A percentile compares a stretch with the other conserved stretches of the same genome.
phyloP scores from a whole-genome alignment of 129 eudicot species.

The Escallonia rubra region DNA sequence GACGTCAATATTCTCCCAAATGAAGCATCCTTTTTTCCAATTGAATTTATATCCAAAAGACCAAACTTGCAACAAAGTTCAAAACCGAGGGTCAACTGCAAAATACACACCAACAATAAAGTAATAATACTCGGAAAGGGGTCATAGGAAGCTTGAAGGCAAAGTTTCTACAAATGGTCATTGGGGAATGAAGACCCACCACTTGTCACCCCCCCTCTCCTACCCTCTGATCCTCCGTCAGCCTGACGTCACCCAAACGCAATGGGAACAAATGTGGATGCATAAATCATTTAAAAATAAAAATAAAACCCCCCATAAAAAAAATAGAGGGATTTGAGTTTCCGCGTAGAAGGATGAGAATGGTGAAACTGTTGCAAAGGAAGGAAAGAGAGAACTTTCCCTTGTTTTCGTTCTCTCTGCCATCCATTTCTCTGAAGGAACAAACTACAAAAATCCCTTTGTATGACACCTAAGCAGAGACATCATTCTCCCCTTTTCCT shows the following conservation, averaged over 20 bases:
- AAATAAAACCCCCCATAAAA: not conserved
- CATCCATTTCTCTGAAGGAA: not conserved
- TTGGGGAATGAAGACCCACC: not conserved
- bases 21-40: too few species aligned
- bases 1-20: too few species aligned
- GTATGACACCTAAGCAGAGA: constrained; percentile 15
- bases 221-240: constrained; percentile 10
- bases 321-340: constrained; percentile 4
- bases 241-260: constrained; percentile 26
- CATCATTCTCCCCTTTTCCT: constrained; percentile 19
- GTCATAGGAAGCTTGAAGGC: too few species aligned
- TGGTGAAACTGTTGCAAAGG: too few species aligned
- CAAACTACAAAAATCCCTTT: constrained; percentile 2
- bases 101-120: too few species aligned
- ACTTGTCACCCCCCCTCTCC: not conserved
- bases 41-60: too few species aligned
- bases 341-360: constrained; percentile 42
- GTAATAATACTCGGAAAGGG: too few species aligned
- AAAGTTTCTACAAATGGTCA: not conserved
- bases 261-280: constrained; percentile 52
- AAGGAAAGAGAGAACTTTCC: not conserved
- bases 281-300: not conserved
- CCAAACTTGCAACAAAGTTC: too few species aligned
- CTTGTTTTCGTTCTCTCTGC: not conserved
- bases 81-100: too few species aligned